Evolutionary conservation across 2,329 filamentous ascomycete genomes (phyloP).

Genomic region (Cercospora sojina): DNA sequence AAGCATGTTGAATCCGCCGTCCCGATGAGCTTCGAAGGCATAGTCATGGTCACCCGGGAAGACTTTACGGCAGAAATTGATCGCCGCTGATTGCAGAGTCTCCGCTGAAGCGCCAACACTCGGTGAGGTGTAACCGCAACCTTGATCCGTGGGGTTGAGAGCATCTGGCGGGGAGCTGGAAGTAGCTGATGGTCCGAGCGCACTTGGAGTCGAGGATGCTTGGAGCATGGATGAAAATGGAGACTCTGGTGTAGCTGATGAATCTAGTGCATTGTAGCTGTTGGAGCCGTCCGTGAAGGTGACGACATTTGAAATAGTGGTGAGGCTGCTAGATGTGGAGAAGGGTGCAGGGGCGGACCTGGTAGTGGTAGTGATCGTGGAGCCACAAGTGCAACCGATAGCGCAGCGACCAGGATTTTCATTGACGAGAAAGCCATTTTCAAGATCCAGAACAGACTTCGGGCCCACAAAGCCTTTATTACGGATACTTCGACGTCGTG

Average conservation of each 20-base stretch:
- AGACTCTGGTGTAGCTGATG: neutral
- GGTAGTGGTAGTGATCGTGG: neutral
- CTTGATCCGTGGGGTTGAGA: neutral
- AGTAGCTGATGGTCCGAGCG: neutral
- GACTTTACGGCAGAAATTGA: neutral
- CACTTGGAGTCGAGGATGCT: neutral
- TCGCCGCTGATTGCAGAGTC: neutral
- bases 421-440: neutral
- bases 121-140: neutral
- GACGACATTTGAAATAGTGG: neutral
- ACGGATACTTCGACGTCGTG: neutral
- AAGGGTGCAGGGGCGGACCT: neutral
- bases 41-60: neutral
- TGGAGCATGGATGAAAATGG: neutral
- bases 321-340: neutral
- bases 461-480: neutral
- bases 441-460: neutral
- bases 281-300: neutral
- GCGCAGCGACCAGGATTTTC: neutral
- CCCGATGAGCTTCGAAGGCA: neutral
- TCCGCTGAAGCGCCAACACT: neutral
- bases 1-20: neutral
- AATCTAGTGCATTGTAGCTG: neutral
- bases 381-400: neutral
- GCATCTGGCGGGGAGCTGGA: neutral